Conservation (phyloP, 345 rosid species). For the Sapria himalayana region DNA sequence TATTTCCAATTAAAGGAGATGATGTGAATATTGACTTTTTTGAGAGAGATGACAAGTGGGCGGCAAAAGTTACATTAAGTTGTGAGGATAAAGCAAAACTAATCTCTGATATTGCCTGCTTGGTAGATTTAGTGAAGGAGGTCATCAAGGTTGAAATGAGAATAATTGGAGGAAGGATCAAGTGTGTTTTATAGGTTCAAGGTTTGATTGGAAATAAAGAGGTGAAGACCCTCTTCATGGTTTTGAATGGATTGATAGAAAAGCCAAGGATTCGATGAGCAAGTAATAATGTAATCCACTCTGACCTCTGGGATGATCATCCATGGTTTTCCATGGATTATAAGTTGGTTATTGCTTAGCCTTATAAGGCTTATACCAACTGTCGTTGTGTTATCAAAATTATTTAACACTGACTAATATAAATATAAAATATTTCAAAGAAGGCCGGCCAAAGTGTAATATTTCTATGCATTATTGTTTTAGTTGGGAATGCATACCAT, state of each 20-base stretch:
- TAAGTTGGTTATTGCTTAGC: too few relatives aligned
- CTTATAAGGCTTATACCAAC: too few relatives aligned
- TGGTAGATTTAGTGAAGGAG: constrained; percentile 20
- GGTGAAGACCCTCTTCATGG: constrained; percentile 16
- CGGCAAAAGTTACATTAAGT: constrained; percentile 22
- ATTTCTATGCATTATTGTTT: too few relatives aligned
- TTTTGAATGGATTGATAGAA: constrained; percentile 12
- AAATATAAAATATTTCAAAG: too few relatives aligned
- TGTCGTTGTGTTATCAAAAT: too few relatives aligned
- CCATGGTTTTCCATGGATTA: too few relatives aligned
- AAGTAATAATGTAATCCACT: too few relatives aligned
- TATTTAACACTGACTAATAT: too few relatives aligned
- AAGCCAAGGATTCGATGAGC: too few relatives aligned
- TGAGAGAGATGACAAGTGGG: constrained; percentile 7
- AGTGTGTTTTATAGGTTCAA: constrained; percentile 23
- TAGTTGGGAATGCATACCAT: too few relatives aligned
- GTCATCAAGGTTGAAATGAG: constrained; percentile 31
- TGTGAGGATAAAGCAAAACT: constrained; percentile 25
- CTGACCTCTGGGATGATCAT: too few relatives aligned
- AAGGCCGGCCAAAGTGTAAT: too few relatives aligned
- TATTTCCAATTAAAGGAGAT: constrained; percentile 19
- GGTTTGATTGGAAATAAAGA: constrained; percentile 27
- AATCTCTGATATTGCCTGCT: constrained; percentile 20
- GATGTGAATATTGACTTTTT: constrained; percentile 11
- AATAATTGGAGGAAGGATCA: constrained; percentile 35